Base-by-base conservation (phyloP, 257 asterid species). In the Przewalskia tangutica region DNA sequence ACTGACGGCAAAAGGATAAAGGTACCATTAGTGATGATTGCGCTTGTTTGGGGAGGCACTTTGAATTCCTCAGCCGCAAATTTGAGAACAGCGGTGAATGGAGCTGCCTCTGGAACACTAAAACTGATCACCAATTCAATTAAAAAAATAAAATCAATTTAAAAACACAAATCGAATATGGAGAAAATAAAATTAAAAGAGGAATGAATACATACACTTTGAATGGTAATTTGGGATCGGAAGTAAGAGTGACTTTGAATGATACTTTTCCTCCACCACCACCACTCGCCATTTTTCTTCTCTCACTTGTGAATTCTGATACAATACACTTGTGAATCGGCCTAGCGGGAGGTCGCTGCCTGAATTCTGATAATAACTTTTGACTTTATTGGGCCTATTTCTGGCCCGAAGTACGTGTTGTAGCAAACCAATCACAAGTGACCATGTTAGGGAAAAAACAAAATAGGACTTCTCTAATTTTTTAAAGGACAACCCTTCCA, bases 1-100 rank as follows among this genome's bases (percentile, higher is more conserved):
- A 73, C 23, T 46, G 23, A 73, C 48, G 9, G n/a, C 18, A 10
- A 70, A 14, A 27, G 32, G 32, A 27, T 2, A 71, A 23, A 10
- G 36, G 13, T 86, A 95, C 99, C 99, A 60, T 93, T 95, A 13
- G 99, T 95, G 86, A 95, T 93, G 78, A 95, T 93, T 77, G 98
- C 99, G 83, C 98, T 95, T 60, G 98, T 95, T 84, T 95, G 97
- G 9, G 98, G 97, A 79, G 98, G 98, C 58, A 95, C 97, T 88
- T 95, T 95, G 90, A 95, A 93, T 95, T 95, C 98, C 90, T 95
- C 98, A 14, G 98, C 97, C 1, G 98, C 95, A 71, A 87, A 95
- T 89, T 95, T 95, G 80, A 95, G 92, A 58, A 95, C 98, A n/a
- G 98, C 98, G 4, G 98, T 95, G 87, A 95, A 95, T 17, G 98